Base-by-base conservation (phyloP, 2,329 filamentous ascomycete genomes). In the Microsporum canis region DNA sequence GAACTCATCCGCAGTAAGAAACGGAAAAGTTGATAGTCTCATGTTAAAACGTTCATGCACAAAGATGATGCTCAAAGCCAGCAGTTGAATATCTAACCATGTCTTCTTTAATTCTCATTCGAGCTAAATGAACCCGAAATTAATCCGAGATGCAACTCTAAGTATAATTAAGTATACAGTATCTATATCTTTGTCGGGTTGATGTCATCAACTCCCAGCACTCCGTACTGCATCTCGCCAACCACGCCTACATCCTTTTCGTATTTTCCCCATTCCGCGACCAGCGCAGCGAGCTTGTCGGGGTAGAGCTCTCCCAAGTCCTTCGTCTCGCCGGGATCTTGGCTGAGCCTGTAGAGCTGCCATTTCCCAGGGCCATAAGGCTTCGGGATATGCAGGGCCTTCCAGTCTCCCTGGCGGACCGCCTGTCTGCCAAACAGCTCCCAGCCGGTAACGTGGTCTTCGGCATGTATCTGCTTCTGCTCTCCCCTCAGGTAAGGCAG, bases 181-280 rank as follows among this genome's bases (percentile, higher is more conserved):
- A 34, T 39, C 23, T 57, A 34, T 34, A 29, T n/a, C 39, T 49
- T 34, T 43, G n/a, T 36, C 38, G 29, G 27, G 36, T 51, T 38
- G 8, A 23, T 23, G n/a, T 14, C 45, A 3, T 55, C 58, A 29
- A 60, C 45, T 29, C 58, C 51, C 45, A 60, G 31, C 47, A 60
- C 58, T 43, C 58, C 58, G n/a, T 60, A 60, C n/a, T 59, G 58
- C 43, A 53, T 34, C 7, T 45, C 58, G 5, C 58, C 58, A 36
- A 41, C 45, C 1, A 85, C 81, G 1, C 82, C 82, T 0, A 79
- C 82, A 68, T 86, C 82, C 7, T 82, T 70, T 8, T 81, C 79
- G 70, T 84, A 84, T 62, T 79, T 75, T 63, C 84, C 79, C 81
- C 82, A 84, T 23, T 80, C 72, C 65, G 78, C 76, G 4, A 83